phyloP scores from a whole-genome alignment of 805 yeast genomes.

The Yarrowia porcina region DNA sequence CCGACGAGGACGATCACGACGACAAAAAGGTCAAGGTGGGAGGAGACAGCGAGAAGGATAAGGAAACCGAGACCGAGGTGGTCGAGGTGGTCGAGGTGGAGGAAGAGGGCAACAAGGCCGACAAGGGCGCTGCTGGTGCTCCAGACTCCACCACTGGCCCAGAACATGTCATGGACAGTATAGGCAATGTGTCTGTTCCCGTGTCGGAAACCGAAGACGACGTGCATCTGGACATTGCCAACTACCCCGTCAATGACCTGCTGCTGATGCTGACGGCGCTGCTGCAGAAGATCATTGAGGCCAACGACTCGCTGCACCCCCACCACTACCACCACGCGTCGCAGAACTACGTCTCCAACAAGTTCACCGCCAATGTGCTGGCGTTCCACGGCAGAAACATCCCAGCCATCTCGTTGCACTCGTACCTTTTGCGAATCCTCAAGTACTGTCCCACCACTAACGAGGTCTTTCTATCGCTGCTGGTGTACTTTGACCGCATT shows the following conservation, averaged over 20 bases:
- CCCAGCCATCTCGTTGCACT: slow-evolving; percentile 90
- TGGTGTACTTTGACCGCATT: slow-evolving; percentile 92
- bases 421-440: slow-evolving; percentile 82
- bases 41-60: background rate
- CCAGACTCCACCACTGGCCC: background rate
- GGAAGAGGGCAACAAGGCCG: too few relatives aligned
- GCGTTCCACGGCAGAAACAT: slow-evolving; percentile 95
- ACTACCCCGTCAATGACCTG: slow-evolving; percentile 76
- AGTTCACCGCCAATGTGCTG: slow-evolving; percentile 47
- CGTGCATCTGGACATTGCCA: slow-evolving; percentile 61
- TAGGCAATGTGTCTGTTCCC: background rate
- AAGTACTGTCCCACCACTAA: slow-evolving; percentile 98
- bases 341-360: slow-evolving; percentile 35
- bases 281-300: slow-evolving; percentile 80
- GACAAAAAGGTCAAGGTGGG: slow-evolving; percentile 7
- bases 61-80: too few relatives aligned
- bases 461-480: slow-evolving; percentile 84
- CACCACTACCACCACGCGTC: slow-evolving; percentile 48
- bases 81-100: background rate
- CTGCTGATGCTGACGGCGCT: slow-evolving; percentile 81
- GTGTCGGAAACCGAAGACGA: background rate
- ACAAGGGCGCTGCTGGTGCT: background rate
- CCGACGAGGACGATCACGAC: background rate
- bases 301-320: slow-evolving; percentile 80
- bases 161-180: slow-evolving; percentile 1